Conservation (phyloP, 768 basidiomycete species). For the Phallus indusiatus region DNA sequence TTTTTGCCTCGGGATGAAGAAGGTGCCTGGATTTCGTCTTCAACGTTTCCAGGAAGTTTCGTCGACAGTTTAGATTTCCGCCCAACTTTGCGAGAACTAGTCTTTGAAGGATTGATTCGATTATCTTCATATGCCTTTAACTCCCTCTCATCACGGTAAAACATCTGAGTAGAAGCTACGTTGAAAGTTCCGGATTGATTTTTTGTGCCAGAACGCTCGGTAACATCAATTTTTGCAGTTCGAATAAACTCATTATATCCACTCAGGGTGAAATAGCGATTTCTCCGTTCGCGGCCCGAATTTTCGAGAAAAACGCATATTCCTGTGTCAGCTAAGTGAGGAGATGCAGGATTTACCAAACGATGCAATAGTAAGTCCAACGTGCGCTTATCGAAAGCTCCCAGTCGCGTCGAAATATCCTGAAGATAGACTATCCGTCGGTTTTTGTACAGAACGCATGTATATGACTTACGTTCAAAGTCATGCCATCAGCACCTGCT, state of each 20-base stretch:
- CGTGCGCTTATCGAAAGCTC: slow-evolving; percentile 70
- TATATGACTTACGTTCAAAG: slow-evolving; percentile 45
- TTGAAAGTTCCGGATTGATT: slow-evolving; percentile 46
- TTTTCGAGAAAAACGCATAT: slow-evolving; percentile 72
- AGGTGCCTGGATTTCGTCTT: slow-evolving; percentile 9
- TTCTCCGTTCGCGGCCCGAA: slow-evolving; percentile 74
- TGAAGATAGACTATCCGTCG: slow-evolving; percentile 19
- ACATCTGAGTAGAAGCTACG: slow-evolving; percentile 33
- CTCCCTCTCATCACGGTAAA: slow-evolving; percentile 39
- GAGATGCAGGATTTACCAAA: slow-evolving; percentile 48
- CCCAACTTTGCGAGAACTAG: slow-evolving; percentile 40
- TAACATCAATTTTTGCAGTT: slow-evolving; percentile 54
- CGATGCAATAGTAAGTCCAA: slow-evolving; percentile 72
- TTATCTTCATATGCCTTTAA: slow-evolving; percentile 25
- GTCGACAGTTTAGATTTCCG: slow-evolving; percentile 8
- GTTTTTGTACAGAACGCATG: neutral
- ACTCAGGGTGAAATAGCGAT: slow-evolving; percentile 70
- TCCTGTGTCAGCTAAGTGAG: slow-evolving; percentile 63
- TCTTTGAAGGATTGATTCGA: slow-evolving; percentile 30
- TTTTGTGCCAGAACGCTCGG: slow-evolving; percentile 28
- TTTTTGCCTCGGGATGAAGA: slow-evolving; percentile 4
- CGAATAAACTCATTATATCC: slow-evolving; percentile 57
- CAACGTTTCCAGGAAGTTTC: slow-evolving; percentile 13
- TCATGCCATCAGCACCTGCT: slow-evolving; percentile 60
- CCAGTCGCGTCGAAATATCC: slow-evolving; percentile 56